phyloP scores from a whole-genome alignment of 345 rosid genomes.

The Erysimum cheiranthoides region DNA sequence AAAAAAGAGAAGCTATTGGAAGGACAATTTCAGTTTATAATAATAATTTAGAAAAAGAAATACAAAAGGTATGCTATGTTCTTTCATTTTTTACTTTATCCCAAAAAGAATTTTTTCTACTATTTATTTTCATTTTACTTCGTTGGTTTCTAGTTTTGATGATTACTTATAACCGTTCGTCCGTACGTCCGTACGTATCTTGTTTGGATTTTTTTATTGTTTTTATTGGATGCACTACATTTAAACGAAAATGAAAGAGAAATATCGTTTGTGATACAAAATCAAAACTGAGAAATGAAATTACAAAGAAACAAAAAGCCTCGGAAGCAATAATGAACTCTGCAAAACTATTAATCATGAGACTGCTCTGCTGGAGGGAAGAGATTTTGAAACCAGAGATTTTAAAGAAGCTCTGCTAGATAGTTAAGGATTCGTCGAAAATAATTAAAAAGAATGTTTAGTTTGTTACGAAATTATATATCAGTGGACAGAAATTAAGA shows the following conservation, averaged over 20 bases:
- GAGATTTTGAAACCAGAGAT: background rate
- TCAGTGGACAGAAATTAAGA: background rate
- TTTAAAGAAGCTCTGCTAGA: too few species aligned
- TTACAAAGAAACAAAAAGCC: background rate
- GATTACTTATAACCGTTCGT: constrained; percentile 31
- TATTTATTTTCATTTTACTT: constrained; percentile 26
- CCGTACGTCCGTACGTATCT: constrained; percentile 38
- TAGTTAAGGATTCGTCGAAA: too few species aligned
- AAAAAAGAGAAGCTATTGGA: constrained; percentile 23
- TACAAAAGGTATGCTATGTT: constrained; percentile 59
- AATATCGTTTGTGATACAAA: background rate
- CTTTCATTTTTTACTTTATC: constrained; percentile 43
- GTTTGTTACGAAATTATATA: too few species aligned
- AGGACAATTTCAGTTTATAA: constrained; percentile 22
- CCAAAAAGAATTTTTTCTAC: constrained; percentile 3
- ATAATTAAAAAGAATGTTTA: too few species aligned
- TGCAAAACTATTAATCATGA: background rate
- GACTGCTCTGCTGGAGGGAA: background rate
- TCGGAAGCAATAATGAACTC: background rate
- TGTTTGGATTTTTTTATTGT: constrained; percentile 5
- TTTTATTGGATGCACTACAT: background rate
- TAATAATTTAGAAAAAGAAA: constrained; percentile 46
- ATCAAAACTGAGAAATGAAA: background rate
- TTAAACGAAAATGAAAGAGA: background rate
- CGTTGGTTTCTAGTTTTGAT: constrained; percentile 26